A percentile compares a stretch with the other conserved stretches of the same genome.
phyloP scores from a whole-genome alignment of 768 basidiomycete species.

The Pleurotus tuber-regium region DNA sequence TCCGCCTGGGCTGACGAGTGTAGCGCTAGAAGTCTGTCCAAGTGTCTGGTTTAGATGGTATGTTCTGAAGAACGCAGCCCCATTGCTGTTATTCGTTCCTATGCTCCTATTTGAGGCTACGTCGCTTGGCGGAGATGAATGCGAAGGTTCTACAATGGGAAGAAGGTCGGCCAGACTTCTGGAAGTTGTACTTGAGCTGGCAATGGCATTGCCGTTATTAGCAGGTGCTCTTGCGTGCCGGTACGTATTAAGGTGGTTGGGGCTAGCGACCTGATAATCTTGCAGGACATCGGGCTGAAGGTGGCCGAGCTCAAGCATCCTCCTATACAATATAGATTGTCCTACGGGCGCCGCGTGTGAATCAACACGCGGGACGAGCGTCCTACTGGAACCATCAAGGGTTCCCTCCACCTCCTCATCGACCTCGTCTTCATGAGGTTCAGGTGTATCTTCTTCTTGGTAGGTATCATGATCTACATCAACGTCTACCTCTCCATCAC shows the following conservation, averaged over 20 bases:
- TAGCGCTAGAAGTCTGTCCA: slow-evolving; percentile 7
- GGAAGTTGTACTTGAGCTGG: slow-evolving; percentile 22
- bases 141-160: slow-evolving; percentile 61
- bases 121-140: slow-evolving; percentile 61
- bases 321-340: slow-evolving; percentile 13
- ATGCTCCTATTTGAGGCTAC: slow-evolving; percentile 54
- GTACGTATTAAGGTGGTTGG: not conserved
- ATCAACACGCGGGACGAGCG: not conserved
- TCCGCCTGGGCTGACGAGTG: not conserved
- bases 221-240: not conserved
- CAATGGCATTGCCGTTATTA: slow-evolving; percentile 34
- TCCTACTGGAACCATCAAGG: slow-evolving; percentile 6
- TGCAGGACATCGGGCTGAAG: slow-evolving; percentile 23
- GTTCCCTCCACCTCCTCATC: slow-evolving; percentile 33
- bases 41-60: slow-evolving; percentile 32
- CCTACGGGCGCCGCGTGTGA: not conserved
- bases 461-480: slow-evolving; percentile 25
- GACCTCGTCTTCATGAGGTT: slow-evolving; percentile 6
- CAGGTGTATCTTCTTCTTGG: slow-evolving; percentile 22
- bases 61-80: slow-evolving; percentile 56
- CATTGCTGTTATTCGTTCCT: slow-evolving; percentile 51
- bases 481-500: slow-evolving; percentile 46
- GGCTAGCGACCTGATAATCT: slow-evolving; percentile 9
- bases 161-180: slow-evolving; percentile 21
- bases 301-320: not conserved